A percentile compares a stretch with the other conserved stretches of the same genome.
Conservation (phyloP, 2,329 filamentous ascomycete species). For the Penicillium sp. region DNA sequence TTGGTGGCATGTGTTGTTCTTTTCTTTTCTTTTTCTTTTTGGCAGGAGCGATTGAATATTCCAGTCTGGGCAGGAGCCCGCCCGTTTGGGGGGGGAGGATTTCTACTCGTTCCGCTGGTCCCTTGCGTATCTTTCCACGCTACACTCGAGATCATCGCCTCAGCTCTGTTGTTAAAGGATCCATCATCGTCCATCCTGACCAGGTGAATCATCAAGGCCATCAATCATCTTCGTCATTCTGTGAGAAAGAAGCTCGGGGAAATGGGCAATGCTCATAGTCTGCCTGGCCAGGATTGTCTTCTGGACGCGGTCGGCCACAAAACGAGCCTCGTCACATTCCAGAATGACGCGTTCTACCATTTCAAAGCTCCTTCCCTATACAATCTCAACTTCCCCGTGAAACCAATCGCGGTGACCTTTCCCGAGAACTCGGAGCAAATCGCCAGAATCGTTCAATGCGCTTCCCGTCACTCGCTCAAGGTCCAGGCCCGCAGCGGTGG, state of each 20-base stretch:
- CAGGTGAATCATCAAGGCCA: neutral
- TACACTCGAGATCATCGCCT: too few relatives aligned
- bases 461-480: conserved; percentile 10
- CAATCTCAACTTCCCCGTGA: conserved; percentile 23
- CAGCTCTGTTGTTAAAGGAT: too few relatives aligned
- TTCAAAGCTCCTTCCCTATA: conserved; percentile 15
- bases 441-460: conserved; percentile 16
- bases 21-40: too few relatives aligned
- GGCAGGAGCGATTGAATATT: too few relatives aligned
- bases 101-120: too few relatives aligned
- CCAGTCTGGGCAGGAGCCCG: too few relatives aligned
- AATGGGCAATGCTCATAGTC: conserved; percentile 17
- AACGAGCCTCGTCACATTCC: conserved; percentile 12
- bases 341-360: conserved; percentile 18
- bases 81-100: too few relatives aligned
- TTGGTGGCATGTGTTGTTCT: too few relatives aligned
- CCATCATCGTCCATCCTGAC: too few relatives aligned
- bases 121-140: too few relatives aligned
- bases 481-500: conserved; percentile 20
- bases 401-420: conserved; percentile 15
- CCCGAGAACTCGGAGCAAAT: conserved; percentile 14
- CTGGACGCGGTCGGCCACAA: conserved; percentile 17
- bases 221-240: neutral
- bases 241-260: neutral
- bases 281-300: conserved; percentile 16